phyloP scores from a whole-genome alignment of 228 moss, liverwort and hornwort species.

The Sphagnum fallax region DNA sequence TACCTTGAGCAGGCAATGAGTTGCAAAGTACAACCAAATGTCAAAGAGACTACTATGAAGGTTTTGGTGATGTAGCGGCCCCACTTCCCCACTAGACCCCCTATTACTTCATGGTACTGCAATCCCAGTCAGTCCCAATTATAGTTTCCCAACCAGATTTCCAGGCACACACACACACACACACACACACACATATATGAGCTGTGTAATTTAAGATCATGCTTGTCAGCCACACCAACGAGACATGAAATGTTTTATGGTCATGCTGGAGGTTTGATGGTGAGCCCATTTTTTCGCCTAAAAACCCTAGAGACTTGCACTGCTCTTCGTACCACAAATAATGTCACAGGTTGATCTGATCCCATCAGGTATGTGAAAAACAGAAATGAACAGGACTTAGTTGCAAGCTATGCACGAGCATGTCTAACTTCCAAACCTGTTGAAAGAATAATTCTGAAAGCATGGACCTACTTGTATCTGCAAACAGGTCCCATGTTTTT shows the following conservation, averaged over 20 bases:
- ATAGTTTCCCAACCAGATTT: background rate
- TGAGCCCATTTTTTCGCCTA: background rate
- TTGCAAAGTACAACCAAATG: slow-evolving; percentile 14
- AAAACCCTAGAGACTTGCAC: background rate
- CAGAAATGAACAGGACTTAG: too few relatives aligned
- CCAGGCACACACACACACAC: background rate
- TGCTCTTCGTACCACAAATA: background rate
- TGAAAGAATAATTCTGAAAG: too few relatives aligned
- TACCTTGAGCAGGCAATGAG: slow-evolving; percentile 13
- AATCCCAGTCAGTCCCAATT: background rate
- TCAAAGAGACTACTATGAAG: slow-evolving; percentile 5
- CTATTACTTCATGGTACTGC: slow-evolving; percentile 17
- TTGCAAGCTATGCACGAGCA: too few relatives aligned
- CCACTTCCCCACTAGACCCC: slow-evolving; percentile 13
- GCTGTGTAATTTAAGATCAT: background rate
- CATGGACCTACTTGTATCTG: too few relatives aligned
- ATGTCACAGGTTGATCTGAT: background rate
- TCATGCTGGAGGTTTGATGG: too few relatives aligned
- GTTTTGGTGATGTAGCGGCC: slow-evolving; percentile 2
- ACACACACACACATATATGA: background rate
- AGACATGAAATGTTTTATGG: too few relatives aligned
- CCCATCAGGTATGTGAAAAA: too few relatives aligned
- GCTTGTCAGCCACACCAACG: background rate
- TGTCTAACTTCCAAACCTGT: too few relatives aligned
- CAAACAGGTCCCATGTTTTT: too few relatives aligned